Conservation (phyloP, 2,329 filamentous ascomycete genomes). For the Cytospora piceicola region DNA sequence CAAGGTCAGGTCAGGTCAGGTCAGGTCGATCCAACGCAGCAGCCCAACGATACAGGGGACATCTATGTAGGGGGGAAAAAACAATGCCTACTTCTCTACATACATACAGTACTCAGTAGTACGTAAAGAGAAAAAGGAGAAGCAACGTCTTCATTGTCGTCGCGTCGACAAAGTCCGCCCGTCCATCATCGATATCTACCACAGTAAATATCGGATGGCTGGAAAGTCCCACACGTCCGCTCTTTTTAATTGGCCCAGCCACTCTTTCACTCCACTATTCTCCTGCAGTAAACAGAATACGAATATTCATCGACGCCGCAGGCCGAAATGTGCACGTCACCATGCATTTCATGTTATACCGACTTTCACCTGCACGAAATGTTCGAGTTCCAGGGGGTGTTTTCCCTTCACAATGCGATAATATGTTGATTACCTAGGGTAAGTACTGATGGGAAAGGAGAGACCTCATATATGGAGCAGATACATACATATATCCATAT, state of each 20-base stretch:
- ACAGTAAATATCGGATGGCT: constrained; percentile 3
- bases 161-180: too few relatives aligned
- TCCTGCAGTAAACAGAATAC: background rate
- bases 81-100: too few relatives aligned
- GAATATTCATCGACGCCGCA: background rate
- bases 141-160: background rate
- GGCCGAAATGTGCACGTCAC: background rate
- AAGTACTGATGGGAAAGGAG: too few relatives aligned
- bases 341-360: background rate
- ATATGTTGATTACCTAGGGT: too few relatives aligned
- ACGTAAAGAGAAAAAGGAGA: too few relatives aligned
- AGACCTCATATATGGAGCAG: too few relatives aligned
- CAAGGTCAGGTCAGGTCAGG: too few relatives aligned
- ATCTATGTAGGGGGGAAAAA: too few relatives aligned
- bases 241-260: background rate
- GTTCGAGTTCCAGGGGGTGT: background rate
- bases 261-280: background rate
- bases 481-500: too few relatives aligned
- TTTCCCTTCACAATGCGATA: background rate
- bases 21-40: too few relatives aligned
- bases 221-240: background rate
- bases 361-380: background rate
- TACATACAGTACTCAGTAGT: too few relatives aligned
- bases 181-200: background rate
- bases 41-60: too few relatives aligned